Evolutionary conservation across 805 yeast genomes (phyloP).

Genomic region (Jamesozyma spencerorum): DNA sequence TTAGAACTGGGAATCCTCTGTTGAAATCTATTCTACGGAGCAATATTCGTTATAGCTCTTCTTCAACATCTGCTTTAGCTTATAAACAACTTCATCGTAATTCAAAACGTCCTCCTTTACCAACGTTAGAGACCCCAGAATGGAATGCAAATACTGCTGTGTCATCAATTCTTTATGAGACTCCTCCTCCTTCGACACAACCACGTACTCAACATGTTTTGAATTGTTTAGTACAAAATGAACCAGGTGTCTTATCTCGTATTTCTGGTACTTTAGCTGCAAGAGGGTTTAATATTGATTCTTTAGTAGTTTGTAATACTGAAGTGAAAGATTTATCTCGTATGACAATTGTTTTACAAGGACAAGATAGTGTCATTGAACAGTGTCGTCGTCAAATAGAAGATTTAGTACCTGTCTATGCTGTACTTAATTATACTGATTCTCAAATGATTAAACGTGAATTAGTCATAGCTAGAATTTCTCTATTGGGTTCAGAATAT

Average conservation of each 20-base stretch:
- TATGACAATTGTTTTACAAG: slow-evolving; percentile 91
- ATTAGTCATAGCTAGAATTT: slow-evolving; percentile 81
- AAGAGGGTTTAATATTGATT: slow-evolving; percentile 96
- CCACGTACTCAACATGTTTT: slow-evolving; percentile 80
- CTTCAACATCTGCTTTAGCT: slow-evolving; percentile 89
- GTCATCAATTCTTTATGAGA: slow-evolving; percentile 87
- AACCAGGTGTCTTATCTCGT: slow-evolving; percentile 92
- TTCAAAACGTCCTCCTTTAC: slow-evolving; percentile 80
- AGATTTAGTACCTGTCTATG: slow-evolving; percentile 96
- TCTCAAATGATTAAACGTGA: slow-evolving; percentile 88
- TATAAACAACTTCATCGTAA: slow-evolving; percentile 87
- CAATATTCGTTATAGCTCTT: slow-evolving; percentile 39
- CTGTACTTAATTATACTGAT: slow-evolving; percentile 87
- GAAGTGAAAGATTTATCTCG: slow-evolving; percentile 91
- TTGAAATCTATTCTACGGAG: too few species aligned
- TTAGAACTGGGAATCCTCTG: too few species aligned
- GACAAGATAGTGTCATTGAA: slow-evolving; percentile 92
- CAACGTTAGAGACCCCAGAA: slow-evolving; percentile 84
- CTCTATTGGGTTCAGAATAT: slow-evolving; percentile 95
- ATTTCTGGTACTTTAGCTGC: slow-evolving; percentile 95
- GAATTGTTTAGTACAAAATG: slow-evolving; percentile 95
- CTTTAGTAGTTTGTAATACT: slow-evolving; percentile 91
- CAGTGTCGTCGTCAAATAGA: slow-evolving; percentile 98
- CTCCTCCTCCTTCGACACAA: slow-evolving; percentile 48
- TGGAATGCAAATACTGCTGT: slow-evolving; percentile 98